phyloP scores from a whole-genome alignment of 805 yeast species.

The Metschnikowia drakensbergensis region DNA sequence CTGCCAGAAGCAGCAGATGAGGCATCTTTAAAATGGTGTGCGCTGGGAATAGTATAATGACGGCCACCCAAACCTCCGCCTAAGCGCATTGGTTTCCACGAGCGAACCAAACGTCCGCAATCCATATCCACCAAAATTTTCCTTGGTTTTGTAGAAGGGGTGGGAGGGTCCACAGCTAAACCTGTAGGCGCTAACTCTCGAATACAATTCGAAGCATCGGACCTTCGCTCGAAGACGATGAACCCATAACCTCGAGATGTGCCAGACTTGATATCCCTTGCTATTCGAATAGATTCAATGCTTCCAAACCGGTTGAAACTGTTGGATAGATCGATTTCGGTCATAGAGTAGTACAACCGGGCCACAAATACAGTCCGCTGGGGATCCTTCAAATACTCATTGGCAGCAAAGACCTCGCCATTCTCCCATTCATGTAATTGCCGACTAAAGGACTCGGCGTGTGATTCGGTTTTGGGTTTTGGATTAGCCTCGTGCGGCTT shows the following conservation, averaged over 20 bases:
- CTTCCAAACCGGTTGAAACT: constrained; percentile 64
- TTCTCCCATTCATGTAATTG: constrained; percentile 20
- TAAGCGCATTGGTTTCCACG: constrained; percentile 69
- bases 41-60: constrained; percentile 45
- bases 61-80: constrained; percentile 96
- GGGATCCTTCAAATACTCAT: constrained; percentile 49
- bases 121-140: constrained; percentile 67
- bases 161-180: constrained; percentile 21
- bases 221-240: constrained; percentile 59
- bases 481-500: too few relatives aligned
- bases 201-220: constrained; percentile 59
- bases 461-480: constrained; percentile 6
- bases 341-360: constrained; percentile 58
- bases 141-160: constrained; percentile 42
- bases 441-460: constrained; percentile 12
- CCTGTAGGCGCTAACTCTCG: constrained; percentile 51
- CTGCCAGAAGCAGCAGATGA: constrained; percentile 37
- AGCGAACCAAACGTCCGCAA: constrained; percentile 59
- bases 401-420: constrained; percentile 15
- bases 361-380: constrained; percentile 74
- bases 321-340: constrained; percentile 65
- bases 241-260: constrained; percentile 83
- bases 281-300: constrained; percentile 50
- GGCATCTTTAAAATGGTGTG: constrained; percentile 22
- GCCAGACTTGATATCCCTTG: constrained; percentile 34